Evolutionary conservation across 495 filamentous ascomycete genomes (phyloP).

Genomic region (Aspergillus cristatus): DNA sequence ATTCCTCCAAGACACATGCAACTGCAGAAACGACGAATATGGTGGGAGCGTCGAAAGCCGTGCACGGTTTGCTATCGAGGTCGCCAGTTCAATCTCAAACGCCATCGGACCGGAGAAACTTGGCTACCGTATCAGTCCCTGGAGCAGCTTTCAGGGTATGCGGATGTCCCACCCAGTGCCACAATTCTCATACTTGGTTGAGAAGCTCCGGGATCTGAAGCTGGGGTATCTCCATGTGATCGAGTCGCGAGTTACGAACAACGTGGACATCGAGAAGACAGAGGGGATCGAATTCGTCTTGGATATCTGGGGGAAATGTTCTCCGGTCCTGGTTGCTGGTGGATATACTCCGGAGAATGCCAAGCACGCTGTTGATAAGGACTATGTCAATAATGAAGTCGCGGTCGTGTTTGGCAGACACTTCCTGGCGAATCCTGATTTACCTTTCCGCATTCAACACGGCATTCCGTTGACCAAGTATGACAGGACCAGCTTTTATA

Average conservation of each 20-base stretch:
- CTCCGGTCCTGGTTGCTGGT: slow-evolving; percentile 50
- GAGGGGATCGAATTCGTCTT: slow-evolving; percentile 40
- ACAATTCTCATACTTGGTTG: slow-evolving; percentile 49
- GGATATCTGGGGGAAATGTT: slow-evolving; percentile 29
- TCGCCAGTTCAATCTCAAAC: slow-evolving; percentile 45
- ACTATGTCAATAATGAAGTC: slow-evolving; percentile 40
- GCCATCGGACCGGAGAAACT: slow-evolving; percentile 52
- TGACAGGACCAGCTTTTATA: slow-evolving; percentile 49
- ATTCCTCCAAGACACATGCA: slow-evolving; percentile 54
- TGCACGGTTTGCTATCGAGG: slow-evolving; percentile 51
- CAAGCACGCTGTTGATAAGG: slow-evolving; percentile 34
- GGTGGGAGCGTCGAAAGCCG: slow-evolving; percentile 62
- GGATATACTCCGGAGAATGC: slow-evolving; percentile 41
- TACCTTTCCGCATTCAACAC: slow-evolving; percentile 49
- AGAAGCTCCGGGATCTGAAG: slow-evolving; percentile 35
- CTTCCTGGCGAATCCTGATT: slow-evolving; percentile 62
- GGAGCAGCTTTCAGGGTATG: slow-evolving; percentile 53
- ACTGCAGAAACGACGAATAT: slow-evolving; percentile 55
- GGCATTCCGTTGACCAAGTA: slow-evolving; percentile 44
- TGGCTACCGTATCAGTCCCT: slow-evolving; percentile 54
- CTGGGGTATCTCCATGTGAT: slow-evolving; percentile 59
- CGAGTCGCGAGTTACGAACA: slow-evolving; percentile 34
- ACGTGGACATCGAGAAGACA: slow-evolving; percentile 25
- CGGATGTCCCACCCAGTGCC: slow-evolving; percentile 49
- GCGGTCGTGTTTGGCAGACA: slow-evolving; percentile 50